These are phyloP conservation scores for Ilyonectria mors-panacis DNA, from an alignment of 2,329 filamentous ascomycete genomes.

Conservation along the genomic window DNA sequence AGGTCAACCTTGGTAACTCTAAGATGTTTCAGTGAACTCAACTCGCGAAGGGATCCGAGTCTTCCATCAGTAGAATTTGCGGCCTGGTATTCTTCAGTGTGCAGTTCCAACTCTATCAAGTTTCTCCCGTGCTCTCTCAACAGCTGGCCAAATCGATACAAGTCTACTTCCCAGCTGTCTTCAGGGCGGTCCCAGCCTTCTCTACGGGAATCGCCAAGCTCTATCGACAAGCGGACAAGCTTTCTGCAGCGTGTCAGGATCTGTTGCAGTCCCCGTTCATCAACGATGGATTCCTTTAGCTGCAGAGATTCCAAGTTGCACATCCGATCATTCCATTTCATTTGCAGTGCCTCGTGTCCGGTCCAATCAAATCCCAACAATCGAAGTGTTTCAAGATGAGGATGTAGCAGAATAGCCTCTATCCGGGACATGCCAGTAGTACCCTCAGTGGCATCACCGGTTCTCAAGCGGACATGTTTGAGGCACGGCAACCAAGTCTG, in stretches of 20 bases:
- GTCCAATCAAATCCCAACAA: conserved; percentile 8
- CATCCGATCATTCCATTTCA: background rate
- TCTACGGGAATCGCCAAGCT: background rate
- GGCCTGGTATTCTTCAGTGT: background rate
- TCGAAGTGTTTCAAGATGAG: conserved; percentile 15
- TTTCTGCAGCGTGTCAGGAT: conserved; percentile 24
- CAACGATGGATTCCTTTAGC: conserved; percentile 3
- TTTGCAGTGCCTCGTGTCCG: background rate
- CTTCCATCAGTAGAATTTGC: background rate
- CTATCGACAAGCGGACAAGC: background rate
- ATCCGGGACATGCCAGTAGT: background rate
- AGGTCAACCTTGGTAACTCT: background rate
- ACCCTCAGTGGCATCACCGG: fast-evolving
- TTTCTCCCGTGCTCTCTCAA: background rate
- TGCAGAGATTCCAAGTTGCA: conserved; percentile 8
- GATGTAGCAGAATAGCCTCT: conserved; percentile 21
- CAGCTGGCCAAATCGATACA: background rate
- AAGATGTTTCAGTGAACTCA: conserved; percentile 17
- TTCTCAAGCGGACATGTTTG: conserved; percentile 18
- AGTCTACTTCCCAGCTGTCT: background rate
- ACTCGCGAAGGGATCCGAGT: conserved; percentile 19
- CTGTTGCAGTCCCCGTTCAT: background rate
- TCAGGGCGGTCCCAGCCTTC: background rate
- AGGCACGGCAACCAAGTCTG: no score
- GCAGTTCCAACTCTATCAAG: background rate